A percentile compares a stretch with the other conserved stretches of the same genome.
Evolutionary conservation across 495 filamentous ascomycete genomes (phyloP).

Genomic region (Cetradonia linearis): DNA sequence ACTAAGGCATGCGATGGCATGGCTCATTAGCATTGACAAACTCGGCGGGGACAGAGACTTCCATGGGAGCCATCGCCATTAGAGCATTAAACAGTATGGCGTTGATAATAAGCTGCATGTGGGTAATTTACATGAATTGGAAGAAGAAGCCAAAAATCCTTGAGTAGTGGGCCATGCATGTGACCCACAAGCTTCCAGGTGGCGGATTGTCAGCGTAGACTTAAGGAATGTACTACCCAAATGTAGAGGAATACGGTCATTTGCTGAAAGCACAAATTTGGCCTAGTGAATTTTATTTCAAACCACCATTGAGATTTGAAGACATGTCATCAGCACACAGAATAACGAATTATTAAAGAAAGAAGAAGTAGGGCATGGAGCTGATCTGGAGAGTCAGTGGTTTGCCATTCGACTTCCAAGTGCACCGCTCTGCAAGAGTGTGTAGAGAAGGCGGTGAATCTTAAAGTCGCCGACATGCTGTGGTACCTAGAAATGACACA

Average conservation of each 20-base stretch:
- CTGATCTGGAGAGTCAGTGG: neutral
- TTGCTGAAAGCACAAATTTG: neutral
- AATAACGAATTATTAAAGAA: neutral
- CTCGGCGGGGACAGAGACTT: neutral
- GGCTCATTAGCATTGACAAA: neutral
- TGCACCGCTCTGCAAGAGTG: neutral
- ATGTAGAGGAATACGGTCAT: neutral
- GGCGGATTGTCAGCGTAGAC: neutral
- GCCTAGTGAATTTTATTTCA: neutral
- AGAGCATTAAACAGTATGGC: neutral
- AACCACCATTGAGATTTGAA: neutral
- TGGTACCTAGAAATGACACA: neutral
- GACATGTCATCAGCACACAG: neutral
- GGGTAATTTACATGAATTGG: neutral
- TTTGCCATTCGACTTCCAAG: neutral
- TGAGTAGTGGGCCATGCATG: neutral
- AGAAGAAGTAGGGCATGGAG: neutral
- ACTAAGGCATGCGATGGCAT: neutral
- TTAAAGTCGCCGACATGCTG: neutral
- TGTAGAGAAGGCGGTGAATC: neutral
- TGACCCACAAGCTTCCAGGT: neutral
- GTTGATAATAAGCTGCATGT: neutral
- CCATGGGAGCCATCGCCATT: neutral
- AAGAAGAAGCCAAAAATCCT: neutral
- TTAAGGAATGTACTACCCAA: neutral